A percentile compares a stretch with the other conserved stretches of the same genome.
These are phyloP conservation scores for Nothophaeocryptopus gaeumannii DNA, from an alignment of 2,329 filamentous ascomycete genomes.

Conservation along the genomic window DNA sequence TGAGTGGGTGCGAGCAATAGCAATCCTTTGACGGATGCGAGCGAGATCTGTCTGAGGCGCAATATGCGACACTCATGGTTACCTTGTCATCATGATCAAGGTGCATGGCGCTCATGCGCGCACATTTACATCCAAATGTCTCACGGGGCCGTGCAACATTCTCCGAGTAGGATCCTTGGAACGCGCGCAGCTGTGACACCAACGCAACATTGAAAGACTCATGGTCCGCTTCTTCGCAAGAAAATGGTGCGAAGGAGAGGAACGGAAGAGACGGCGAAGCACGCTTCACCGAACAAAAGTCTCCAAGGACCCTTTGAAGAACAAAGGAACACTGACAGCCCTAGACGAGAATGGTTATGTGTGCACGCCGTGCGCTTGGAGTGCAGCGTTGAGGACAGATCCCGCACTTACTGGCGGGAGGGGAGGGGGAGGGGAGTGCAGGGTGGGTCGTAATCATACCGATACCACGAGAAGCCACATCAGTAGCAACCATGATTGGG, in stretches of 20 bases:
- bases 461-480: constrained; percentile 99
- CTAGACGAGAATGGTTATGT: constrained; percentile 81
- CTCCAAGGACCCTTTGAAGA: constrained; percentile 87
- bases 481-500: constrained; percentile 99
- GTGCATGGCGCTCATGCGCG: constrained; percentile 27
- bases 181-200: constrained; percentile 66
- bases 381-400: constrained; percentile 70
- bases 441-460: constrained; percentile 78
- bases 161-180: constrained; percentile 68
- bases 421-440: constrained; percentile 33
- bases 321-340: constrained; percentile 80
- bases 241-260: constrained; percentile 72
- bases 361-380: constrained; percentile 82
- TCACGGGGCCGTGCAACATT: constrained; percentile 45
- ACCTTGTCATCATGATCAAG: constrained; percentile 24
- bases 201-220: constrained; percentile 58
- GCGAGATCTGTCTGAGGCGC: constrained; percentile 38
- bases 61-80: constrained; percentile 31
- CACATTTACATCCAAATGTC: constrained; percentile 43
- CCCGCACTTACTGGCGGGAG: constrained; percentile 52
- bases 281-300: constrained; percentile 42
- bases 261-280: constrained; percentile 64
- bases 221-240: constrained; percentile 76
- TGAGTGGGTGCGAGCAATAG: constrained; percentile 44
- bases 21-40: constrained; percentile 54